phyloP scores from a whole-genome alignment of 176 grass and related monocot species.

The Hordeum marinum region DNA sequence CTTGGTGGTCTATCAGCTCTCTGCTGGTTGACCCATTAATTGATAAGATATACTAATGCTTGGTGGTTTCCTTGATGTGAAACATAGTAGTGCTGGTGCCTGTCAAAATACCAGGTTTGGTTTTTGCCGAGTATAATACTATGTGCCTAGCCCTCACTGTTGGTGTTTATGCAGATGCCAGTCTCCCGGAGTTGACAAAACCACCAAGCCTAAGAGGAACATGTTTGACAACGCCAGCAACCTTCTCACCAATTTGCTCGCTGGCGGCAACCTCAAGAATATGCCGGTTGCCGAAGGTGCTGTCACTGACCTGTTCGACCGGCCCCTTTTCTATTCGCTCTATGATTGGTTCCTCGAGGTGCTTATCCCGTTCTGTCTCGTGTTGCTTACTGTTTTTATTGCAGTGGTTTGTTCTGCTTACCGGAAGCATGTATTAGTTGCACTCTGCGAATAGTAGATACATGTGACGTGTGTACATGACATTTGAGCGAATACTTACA shows the following conservation, averaged over 20 bases:
- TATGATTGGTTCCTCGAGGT: constrained; percentile 95
- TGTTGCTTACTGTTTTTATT: neutral
- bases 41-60: neutral
- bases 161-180: constrained; percentile 57
- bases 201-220: constrained; percentile 63
- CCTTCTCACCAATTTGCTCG: constrained; percentile 85
- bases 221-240: constrained; percentile 86
- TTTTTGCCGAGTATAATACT: neutral
- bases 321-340: constrained; percentile 95
- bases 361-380: neutral
- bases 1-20: neutral
- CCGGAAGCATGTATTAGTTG: neutral
- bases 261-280: constrained; percentile 48
- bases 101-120: neutral
- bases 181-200: constrained; percentile 65
- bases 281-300: constrained; percentile 92
- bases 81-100: neutral
- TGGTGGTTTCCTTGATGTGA: neutral
- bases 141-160: neutral
- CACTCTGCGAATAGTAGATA: neutral
- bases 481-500: neutral
- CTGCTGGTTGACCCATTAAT: too few species aligned
- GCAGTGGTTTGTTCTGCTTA: neutral
- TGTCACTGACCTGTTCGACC: constrained; percentile 79
- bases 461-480: too few species aligned